These are phyloP conservation scores for Zygotorulaspora florentina DNA, from an alignment of 805 yeast species.

Conservation along the genomic window DNA sequence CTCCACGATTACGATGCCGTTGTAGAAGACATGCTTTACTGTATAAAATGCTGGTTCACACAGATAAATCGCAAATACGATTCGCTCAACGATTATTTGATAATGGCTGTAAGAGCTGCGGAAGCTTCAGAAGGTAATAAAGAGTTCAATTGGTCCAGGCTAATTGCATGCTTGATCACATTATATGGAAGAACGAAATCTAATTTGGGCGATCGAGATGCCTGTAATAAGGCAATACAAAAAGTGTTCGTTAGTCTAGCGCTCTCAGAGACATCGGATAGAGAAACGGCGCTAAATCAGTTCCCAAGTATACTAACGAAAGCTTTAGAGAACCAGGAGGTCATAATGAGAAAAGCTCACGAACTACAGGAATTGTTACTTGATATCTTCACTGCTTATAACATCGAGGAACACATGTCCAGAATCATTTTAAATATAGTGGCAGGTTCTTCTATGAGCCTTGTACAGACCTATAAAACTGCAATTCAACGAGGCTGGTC, in stretches of 20 bases:
- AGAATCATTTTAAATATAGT: constrained; percentile 49
- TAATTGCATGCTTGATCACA: constrained; percentile 22
- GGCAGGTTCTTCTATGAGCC: constrained; percentile 50
- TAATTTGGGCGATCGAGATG: constrained; percentile 3
- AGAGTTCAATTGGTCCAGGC: constrained; percentile 22
- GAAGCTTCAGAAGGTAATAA: constrained; percentile 7
- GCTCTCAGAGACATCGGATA: constrained; percentile 15
- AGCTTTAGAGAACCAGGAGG: constrained; percentile 48
- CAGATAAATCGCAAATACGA: not conserved
- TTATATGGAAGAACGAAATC: constrained; percentile 10
- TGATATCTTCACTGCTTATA: constrained; percentile 61
- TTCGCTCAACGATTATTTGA: constrained; percentile 8
- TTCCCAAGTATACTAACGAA: constrained; percentile 52
- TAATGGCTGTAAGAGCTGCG: constrained; percentile 16
- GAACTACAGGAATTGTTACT: constrained; percentile 56
- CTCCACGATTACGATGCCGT: constrained; percentile 16
- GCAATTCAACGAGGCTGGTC: constrained; percentile 62
- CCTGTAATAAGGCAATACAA: constrained; percentile 19
- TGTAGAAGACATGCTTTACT: constrained; percentile 15
- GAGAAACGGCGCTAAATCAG: constrained; percentile 31
- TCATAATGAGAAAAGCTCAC: constrained; percentile 48
- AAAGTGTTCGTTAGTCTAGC: constrained; percentile 23
- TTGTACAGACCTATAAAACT: constrained; percentile 41
- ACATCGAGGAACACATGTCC: constrained; percentile 58
- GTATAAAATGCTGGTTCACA: constrained; percentile 19